Evolutionary conservation across 2,329 filamentous ascomycete species (phyloP).

Genomic region (Bipolaris cookei): DNA sequence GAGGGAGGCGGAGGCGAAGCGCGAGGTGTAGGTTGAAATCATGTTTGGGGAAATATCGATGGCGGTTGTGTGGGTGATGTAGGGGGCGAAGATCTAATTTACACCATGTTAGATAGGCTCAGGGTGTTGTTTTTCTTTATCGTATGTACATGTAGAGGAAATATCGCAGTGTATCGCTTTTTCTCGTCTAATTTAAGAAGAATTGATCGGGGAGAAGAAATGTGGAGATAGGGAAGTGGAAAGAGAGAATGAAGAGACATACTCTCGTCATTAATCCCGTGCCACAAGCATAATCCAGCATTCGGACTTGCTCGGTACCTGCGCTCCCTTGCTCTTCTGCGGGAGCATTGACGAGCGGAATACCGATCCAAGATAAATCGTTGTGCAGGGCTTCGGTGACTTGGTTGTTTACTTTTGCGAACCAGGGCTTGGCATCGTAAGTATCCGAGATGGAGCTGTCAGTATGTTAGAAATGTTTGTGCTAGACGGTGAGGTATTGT

Average conservation of each 20-base stretch:
- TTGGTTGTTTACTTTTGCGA: conserved; percentile 59
- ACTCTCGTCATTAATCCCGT: conserved; percentile 71
- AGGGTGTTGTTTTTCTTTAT: background rate
- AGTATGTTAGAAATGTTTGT: too few relatives aligned
- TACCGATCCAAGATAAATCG: conserved; percentile 66
- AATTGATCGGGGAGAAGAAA: too few relatives aligned
- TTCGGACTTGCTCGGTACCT: conserved; percentile 55
- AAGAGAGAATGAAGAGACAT: conserved; percentile 32
- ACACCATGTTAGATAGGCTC: background rate
- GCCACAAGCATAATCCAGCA: conserved; percentile 75
- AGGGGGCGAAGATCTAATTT: conserved; percentile 64
- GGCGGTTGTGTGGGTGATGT: conserved; percentile 67
- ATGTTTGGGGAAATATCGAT: conserved; percentile 75
- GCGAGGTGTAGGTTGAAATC: conserved; percentile 70
- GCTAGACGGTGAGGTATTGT: too few relatives aligned
- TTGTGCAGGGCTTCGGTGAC: conserved; percentile 62
- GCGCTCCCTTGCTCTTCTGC: conserved; percentile 35
- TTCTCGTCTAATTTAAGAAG: background rate
- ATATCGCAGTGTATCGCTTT: background rate
- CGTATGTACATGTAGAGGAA: background rate
- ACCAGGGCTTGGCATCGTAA: conserved; percentile 63
- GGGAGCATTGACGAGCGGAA: conserved; percentile 56
- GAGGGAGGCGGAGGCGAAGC: conserved; percentile 49
- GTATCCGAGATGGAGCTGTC: conserved; percentile 59
- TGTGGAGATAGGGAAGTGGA: background rate